These are phyloP conservation scores for Apiospora phragmitis DNA, from an alignment of 2,329 filamentous ascomycete genomes.

Conservation along the genomic window DNA sequence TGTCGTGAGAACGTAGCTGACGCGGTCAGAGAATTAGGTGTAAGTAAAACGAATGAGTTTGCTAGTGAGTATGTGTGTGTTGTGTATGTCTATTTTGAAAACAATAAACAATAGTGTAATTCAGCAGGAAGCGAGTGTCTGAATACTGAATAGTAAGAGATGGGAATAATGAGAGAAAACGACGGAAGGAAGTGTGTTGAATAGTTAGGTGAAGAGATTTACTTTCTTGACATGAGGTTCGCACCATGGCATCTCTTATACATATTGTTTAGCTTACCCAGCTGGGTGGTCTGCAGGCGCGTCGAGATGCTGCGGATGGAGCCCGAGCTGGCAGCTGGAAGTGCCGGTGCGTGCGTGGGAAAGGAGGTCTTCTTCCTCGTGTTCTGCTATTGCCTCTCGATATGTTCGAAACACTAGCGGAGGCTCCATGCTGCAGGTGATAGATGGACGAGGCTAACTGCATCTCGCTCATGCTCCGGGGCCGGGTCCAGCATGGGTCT, in stretches of 20 bases:
- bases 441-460: not conserved
- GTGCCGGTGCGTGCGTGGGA: not conserved
- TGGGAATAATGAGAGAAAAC: not conserved
- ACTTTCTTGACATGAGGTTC: not conserved
- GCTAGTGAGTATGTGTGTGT: not conserved
- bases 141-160: not conserved
- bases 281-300: not conserved
- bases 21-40: slow-evolving; percentile 3
- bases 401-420: not conserved
- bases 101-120: not conserved
- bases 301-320: not conserved
- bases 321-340: not conserved
- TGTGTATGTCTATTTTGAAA: not conserved
- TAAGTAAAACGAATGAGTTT: not conserved
- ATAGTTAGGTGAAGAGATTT: not conserved
- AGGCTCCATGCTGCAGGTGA: not conserved
- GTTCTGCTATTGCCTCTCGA: not conserved
- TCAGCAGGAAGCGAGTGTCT: not conserved
- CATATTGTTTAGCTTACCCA: not conserved
- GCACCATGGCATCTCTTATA: not conserved
- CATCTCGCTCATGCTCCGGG: not conserved
- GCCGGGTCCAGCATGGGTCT: not conserved
- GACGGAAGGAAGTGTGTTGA: not conserved
- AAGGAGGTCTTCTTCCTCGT: not conserved
- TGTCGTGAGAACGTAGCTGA: not conserved